phyloP scores from a whole-genome alignment of 129 eudicot species.

The Arctium minus region DNA sequence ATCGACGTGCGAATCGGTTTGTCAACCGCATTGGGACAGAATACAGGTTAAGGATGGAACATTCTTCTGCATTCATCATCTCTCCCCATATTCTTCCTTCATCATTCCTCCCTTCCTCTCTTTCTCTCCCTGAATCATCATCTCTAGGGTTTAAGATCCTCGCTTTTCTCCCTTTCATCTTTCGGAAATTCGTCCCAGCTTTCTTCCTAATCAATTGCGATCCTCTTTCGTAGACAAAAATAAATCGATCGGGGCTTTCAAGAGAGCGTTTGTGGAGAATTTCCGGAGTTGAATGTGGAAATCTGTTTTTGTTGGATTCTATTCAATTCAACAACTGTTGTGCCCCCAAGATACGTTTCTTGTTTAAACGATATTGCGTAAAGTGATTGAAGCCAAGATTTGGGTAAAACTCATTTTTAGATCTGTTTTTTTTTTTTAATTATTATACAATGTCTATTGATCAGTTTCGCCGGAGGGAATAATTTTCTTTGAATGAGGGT shows the following conservation, averaged over 20 bases:
- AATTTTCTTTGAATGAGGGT: neutral
- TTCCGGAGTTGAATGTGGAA: constrained; percentile 32
- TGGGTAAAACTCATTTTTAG: neutral
- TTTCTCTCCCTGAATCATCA: constrained; percentile 8
- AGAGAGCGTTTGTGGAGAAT: constrained; percentile 9
- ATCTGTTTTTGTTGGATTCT: neutral
- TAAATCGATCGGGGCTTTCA: neutral
- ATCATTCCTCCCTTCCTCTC: neutral
- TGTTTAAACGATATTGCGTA: neutral
- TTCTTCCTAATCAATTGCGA: neutral
- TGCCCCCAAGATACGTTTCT: neutral
- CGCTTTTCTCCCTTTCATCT: constrained; percentile 3
- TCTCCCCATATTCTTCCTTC: constrained; percentile 21
- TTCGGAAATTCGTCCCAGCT: constrained; percentile 9
- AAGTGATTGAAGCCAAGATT: neutral
- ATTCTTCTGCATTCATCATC: constrained; percentile 18
- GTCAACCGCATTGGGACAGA: constrained; percentile 16
- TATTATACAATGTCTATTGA: neutral
- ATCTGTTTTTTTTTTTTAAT: neutral
- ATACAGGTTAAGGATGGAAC: neutral
- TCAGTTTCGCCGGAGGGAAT: neutral
- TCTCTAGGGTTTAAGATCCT: constrained; percentile 35
- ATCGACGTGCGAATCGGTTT: constrained; percentile 29
- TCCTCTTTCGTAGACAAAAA: neutral
- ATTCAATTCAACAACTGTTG: constrained; percentile 15